Base-by-base conservation (phyloP, 495 filamentous ascomycete genomes). In the Amorphotheca resinae region DNA sequence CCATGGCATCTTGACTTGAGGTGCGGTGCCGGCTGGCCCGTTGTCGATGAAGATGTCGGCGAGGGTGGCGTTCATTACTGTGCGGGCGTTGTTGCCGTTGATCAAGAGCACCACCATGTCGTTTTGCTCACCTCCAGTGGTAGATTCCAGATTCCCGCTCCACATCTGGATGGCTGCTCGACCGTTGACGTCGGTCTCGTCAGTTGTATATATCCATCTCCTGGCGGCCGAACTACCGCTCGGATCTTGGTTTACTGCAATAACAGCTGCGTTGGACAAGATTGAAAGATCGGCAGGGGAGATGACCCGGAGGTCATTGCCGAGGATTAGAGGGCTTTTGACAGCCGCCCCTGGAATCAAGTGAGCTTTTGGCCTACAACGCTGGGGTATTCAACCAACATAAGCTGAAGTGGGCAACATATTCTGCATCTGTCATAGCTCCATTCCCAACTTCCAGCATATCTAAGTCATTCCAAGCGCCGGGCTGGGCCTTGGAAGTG, bases 391-490 rank as follows among this genome's bases (percentile, higher is more conserved):
- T 35, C 6, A 43, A 28, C 25, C 44, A 47, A 51, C 58, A 63
- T 41, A 60, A 46, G 18, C 61, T 61, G 38, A 69, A 66, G 50
- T 73, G 67, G 7, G 60, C 51, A 18, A 63, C 54, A 21, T 53
- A 48, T 57, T 70, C 62, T 2, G 55, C 64, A 1, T 65, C 44
- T 3, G 66, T 76, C 33, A 82, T 59, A 3, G 64, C 60, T 4
- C 69, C 73, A 49, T 80, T 82, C 7, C 79, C 78, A 22, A 83
- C 65, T 49, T 83, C 80, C 0, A 83, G 66, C 79, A 82, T 82
- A 51, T 84, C 80, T 3, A 73, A 61, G 49, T 84, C 79, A 7
- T 76, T 73, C 48, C 67, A 65, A 26, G 66, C 73, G 53, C 66
- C 73, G 51, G 74, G 76, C 20, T 68, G 59, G 22, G 62, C 69